Conservation (phyloP, 2,329 filamentous ascomycete genomes). For the Diaporthe aspalathi region DNA sequence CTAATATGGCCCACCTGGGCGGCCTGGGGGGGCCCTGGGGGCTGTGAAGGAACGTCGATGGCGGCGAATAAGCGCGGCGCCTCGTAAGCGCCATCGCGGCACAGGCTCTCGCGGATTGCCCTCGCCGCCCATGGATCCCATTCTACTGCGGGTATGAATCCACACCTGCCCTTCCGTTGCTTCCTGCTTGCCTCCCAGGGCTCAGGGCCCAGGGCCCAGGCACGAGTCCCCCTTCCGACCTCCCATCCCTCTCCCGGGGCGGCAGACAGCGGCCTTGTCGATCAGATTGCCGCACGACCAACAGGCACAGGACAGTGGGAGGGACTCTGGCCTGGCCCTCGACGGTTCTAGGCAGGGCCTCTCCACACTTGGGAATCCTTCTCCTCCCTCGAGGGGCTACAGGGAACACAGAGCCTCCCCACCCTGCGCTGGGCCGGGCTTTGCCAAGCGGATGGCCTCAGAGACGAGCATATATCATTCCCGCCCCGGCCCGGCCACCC, state of each 20-base stretch:
- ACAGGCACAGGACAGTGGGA: neutral
- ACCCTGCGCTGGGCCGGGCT: neutral
- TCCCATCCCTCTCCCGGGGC: neutral
- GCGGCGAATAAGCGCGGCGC: constrained; percentile 31
- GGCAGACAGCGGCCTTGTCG: neutral
- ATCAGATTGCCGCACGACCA: neutral
- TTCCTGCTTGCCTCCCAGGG: neutral
- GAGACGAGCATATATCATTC: constrained; percentile 29
- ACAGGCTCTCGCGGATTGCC: constrained; percentile 22
- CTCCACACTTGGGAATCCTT: constrained; percentile 11
- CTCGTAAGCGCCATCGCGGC: constrained; percentile 26
- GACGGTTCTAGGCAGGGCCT: constrained; percentile 26
- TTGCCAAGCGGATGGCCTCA: constrained; percentile 20
- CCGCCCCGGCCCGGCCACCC: constrained; percentile 34
- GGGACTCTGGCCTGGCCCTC: neutral
- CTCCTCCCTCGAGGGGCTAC: neutral
- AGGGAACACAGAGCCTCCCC: constrained; percentile 10
- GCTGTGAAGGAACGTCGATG: constrained; percentile 29
- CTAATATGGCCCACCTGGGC: constrained; percentile 5
- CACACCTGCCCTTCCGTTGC: constrained; percentile 13
- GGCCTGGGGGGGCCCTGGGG: constrained; percentile 19
- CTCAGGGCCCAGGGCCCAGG: neutral
- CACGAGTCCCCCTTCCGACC: neutral
- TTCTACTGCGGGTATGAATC: neutral
- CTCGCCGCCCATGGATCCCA: constrained; percentile 22